Conservation (phyloP, 2,329 filamentous ascomycete species). For the Paecilomyces variotii region DNA sequence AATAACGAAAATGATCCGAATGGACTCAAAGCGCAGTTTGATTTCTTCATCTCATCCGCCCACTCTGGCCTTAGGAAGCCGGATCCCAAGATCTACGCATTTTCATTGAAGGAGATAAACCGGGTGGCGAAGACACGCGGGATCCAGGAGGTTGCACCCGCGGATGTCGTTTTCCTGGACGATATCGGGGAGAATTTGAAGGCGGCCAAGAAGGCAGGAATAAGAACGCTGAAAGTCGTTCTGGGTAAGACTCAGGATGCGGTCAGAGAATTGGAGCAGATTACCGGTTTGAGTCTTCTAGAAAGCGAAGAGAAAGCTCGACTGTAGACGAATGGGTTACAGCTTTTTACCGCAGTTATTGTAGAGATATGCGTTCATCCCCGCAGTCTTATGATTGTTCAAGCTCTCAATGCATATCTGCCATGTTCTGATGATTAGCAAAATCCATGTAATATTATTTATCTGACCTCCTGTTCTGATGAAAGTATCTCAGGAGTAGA, state of each 20-base stretch:
- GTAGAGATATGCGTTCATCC: not conserved
- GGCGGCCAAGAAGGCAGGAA: slow-evolving; percentile 63
- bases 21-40: slow-evolving; percentile 62
- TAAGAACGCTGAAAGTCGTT: slow-evolving; percentile 76
- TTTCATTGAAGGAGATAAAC: slow-evolving; percentile 61
- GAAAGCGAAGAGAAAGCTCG: slow-evolving; percentile 29
- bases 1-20: slow-evolving; percentile 51
- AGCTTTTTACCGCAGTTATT: not conserved
- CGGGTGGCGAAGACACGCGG: slow-evolving; percentile 52
- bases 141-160: slow-evolving; percentile 48
- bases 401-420: not conserved
- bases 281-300: slow-evolving; percentile 56
- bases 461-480: not conserved
- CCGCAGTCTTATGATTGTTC: not conserved
- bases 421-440: not conserved
- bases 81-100: slow-evolving; percentile 69
- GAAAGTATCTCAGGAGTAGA: not conserved
- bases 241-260: slow-evolving; percentile 72
- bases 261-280: slow-evolving; percentile 68
- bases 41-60: slow-evolving; percentile 80
- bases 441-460: not conserved
- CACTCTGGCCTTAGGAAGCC: slow-evolving; percentile 86
- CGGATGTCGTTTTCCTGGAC: slow-evolving; percentile 78
- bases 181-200: slow-evolving; percentile 93
- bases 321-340: slow-evolving; percentile 13